Conservation (phyloP, 306 rosid genomes). For the Carpinus viminea region DNA sequence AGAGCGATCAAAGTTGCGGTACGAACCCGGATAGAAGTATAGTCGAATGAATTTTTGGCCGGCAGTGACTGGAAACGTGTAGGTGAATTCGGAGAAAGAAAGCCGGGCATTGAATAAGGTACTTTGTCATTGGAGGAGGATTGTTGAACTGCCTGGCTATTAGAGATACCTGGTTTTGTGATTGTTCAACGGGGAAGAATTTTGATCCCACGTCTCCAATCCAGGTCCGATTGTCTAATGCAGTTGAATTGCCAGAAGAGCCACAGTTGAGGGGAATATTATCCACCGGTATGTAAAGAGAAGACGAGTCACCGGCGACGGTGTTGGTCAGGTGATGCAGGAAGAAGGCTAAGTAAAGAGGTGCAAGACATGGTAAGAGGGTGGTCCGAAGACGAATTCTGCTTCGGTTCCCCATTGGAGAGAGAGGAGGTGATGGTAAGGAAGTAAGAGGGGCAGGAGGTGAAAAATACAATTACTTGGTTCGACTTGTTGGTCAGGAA, state of each 20-base stretch:
- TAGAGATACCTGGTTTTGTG: not conserved
- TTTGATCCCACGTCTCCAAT: not conserved
- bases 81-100: not conserved
- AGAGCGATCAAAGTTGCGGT: not conserved
- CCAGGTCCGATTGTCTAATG: not conserved
- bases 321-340: not conserved
- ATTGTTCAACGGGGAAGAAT: not conserved
- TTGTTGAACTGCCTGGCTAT: not conserved
- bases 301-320: not conserved
- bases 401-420: too few species aligned
- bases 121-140: fast-evolving
- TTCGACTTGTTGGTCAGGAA: too few species aligned
- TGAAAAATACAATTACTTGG: too few species aligned
- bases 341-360: not conserved
- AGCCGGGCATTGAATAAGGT: not conserved
- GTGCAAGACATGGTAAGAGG: not conserved
- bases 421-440: too few species aligned
- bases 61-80: not conserved
- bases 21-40: not conserved
- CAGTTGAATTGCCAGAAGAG: not conserved
- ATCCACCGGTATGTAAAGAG: not conserved
- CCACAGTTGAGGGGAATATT: not conserved
- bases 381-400: too few species aligned
- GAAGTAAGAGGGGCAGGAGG: too few species aligned
- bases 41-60: constrained; percentile 1